Evolutionary conservation across 352 stramenopile species (phyloP), one percentile per base, ranked within the genome.

Genomic region (Globisporangium irregulare): DNA sequence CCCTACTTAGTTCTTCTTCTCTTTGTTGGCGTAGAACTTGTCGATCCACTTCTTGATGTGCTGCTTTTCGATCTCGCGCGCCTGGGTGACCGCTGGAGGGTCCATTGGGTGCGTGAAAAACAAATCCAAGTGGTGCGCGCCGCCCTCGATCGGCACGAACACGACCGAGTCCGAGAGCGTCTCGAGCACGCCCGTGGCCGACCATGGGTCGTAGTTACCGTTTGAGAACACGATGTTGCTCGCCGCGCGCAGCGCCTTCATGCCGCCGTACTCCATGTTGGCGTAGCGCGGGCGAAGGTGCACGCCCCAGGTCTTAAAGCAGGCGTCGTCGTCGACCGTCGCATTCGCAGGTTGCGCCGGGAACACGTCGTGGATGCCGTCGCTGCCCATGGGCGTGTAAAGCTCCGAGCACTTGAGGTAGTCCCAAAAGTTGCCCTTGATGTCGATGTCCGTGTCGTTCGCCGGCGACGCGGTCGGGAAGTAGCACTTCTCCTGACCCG

Each of bases 171-270:
- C 78, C 25, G 82, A 87, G 15, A 81, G 66, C 38, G 76, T 77
- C 53, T 86, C 71, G 22, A 90, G 85, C 29, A 98, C 90, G 51
- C 94, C 95, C 2, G 84, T 96, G 25, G 83, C 86, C 38, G 79
- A 93, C 93, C 92, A 98, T 54, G 96, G 96, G 72, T 99, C 96
- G 53, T 94, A 89, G 65, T 97, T 86, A 61, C 96, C 96, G 73
- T 98, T 98, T 62, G 90, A 97, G 63, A 98, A 93, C 46, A 99
- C 86, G 55, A 99, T 97, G 79, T 98, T 98, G 70, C 85, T 97
- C 15, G 83, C 83, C 1, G 73, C 69, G 1, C 70, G 61, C 20
- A 96, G 75, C 9, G 80, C 80, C 62, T 86, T 89, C 48, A 74
- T 81, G 57, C 81, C 86, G 29, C 89, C 89, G 63, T 87, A 96